A percentile compares a stretch with the other conserved stretches of the same genome.
These are phyloP conservation scores for Acephala macrosclerotiorum DNA, from an alignment of 2,329 filamentous ascomycete genomes.

Conservation along the genomic window DNA sequence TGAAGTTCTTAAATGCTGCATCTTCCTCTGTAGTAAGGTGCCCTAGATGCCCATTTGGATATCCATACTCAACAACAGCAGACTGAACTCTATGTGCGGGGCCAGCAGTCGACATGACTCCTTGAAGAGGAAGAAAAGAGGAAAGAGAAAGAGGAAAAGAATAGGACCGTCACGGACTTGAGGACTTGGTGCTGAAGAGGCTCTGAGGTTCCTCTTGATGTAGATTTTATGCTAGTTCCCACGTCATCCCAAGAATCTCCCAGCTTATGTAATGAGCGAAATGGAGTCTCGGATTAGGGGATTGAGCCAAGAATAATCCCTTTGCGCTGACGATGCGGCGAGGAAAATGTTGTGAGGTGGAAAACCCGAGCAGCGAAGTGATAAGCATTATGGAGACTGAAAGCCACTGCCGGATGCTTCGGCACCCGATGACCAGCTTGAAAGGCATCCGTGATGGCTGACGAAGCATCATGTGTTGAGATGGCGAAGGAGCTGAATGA, in stretches of 20 bases:
- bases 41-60: constrained; percentile 81
- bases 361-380: constrained; percentile 6
- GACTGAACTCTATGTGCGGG: constrained; percentile 44
- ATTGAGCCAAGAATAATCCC: background rate
- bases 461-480: constrained; percentile 4
- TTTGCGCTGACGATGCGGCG: background rate
- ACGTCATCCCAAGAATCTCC: background rate
- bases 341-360: background rate
- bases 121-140: background rate
- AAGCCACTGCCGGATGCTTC: constrained; percentile 24
- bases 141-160: background rate
- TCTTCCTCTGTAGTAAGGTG: constrained; percentile 76
- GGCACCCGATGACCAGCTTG: constrained; percentile 14
- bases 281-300: constrained; percentile 1
- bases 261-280: constrained; percentile 2
- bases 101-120: constrained; percentile 39
- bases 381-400: constrained; percentile 15
- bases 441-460: constrained; percentile 9
- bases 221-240: constrained; percentile 7
- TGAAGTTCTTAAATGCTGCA: constrained; percentile 74
- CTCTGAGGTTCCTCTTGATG: constrained; percentile 1
- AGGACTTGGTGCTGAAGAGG: constrained; percentile 10
- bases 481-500: background rate
- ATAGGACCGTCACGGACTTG: background rate
- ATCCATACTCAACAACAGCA: constrained; percentile 55